Evolutionary conservation across 2,329 filamentous ascomycete genomes (phyloP).

Genomic region (Aureobasidium leucospermi): DNA sequence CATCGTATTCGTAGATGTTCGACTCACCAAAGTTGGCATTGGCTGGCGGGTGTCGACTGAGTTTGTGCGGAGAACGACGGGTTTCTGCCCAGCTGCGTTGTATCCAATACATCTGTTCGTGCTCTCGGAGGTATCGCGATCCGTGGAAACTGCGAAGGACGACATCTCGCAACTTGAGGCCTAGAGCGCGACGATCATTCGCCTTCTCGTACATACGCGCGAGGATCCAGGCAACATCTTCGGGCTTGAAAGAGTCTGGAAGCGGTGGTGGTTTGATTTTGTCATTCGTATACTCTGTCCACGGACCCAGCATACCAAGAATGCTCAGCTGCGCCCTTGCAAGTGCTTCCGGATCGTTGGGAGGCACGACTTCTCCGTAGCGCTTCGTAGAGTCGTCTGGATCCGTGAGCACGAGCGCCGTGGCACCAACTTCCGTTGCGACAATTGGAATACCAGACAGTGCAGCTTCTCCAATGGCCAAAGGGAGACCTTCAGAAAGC

Average conservation of each 20-base stretch:
- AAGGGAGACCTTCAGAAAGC: constrained; percentile 48
- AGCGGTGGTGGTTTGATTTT: constrained; percentile 34
- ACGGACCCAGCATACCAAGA: constrained; percentile 54
- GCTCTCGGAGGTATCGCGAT: constrained; percentile 48
- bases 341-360: constrained; percentile 54
- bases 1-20: constrained; percentile 15
- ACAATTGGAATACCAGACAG: constrained; percentile 50
- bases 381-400: constrained; percentile 36
- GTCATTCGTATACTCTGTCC: constrained; percentile 52
- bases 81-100: constrained; percentile 16
- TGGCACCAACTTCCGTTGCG: constrained; percentile 50
- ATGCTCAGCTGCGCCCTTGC: constrained; percentile 56
- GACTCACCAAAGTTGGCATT: constrained; percentile 13
- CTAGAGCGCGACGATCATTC: constrained; percentile 48
- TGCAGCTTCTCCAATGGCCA: constrained; percentile 53
- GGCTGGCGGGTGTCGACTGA: constrained; percentile 9
- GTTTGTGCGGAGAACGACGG: background rate
- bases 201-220: constrained; percentile 53
- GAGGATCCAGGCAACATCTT: constrained; percentile 48
- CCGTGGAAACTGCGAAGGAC: constrained; percentile 54
- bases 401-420: constrained; percentile 47
- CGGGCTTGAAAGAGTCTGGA: constrained; percentile 41
- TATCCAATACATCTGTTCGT: constrained; percentile 26
- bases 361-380: constrained; percentile 57
- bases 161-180: constrained; percentile 51